Evolutionary conservation across 2,329 filamentous ascomycete genomes (phyloP), one percentile per base, ranked within the genome.

Genomic region (Periconia sp.): DNA sequence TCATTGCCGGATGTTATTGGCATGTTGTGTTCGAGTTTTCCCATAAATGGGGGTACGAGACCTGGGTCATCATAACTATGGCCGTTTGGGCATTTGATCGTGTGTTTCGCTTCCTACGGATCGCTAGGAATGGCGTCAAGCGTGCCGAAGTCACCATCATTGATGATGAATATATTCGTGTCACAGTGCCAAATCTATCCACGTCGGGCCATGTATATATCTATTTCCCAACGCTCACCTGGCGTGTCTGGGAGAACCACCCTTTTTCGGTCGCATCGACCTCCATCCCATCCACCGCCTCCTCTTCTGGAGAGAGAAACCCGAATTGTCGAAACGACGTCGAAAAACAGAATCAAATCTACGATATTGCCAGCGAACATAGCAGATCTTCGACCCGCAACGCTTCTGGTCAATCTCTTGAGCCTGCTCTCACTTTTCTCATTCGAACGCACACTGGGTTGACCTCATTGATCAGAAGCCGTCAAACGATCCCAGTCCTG

Each of bases 201-300:
- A 47, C 56, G 1, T 53, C 53, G 6, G 43, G 71, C 2, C 74
- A 80, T 48, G 76, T 69, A 0, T 82, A 80, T 53, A 63, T 76
- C 1, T 81, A 81, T 60, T 81, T 83, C 58, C 80, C 81, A 0
- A 76, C 75, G 0, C 58, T 81, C 2, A 72, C 46, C 20, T 40
- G 53, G 14, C 50, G 57, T 5, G 52, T 52, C 1, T 83, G 81
- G 80, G 80, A 83, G 62, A 82, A 80, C 45, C 81, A 84, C 59
- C 81, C 81, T 0, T 83, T 84, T 59, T 82, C 79, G 1, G 61
- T 81, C 17, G 44, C 54, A 13, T 49, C 61, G 6, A 62, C 59
- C 2, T 48, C 54, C 33, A 48, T 45, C 20, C 23, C 40, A 14
- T 19, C 15, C 6, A 3, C 15, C 40, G 13, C n/a, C 6, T 23